Conservation (phyloP, 257 asterid genomes). For the Solanum raphanifolium region DNA sequence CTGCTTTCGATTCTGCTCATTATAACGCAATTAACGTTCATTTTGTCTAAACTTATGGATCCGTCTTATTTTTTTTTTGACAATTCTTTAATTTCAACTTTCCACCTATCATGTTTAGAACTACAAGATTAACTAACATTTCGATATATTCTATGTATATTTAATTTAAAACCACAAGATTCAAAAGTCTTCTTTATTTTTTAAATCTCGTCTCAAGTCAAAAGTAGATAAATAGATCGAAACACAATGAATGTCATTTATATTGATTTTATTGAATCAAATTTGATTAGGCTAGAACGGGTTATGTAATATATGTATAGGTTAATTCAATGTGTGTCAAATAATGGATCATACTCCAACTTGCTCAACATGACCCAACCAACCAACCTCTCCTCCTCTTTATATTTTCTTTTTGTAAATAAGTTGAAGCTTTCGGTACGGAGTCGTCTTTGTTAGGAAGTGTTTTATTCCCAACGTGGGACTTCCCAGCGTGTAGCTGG, state of each 20-base stretch:
- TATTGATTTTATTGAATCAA: neutral
- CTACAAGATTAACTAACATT: neutral
- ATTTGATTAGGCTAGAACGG: neutral
- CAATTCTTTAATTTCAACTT: too few relatives aligned
- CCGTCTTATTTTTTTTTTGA: neutral
- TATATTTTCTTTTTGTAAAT: neutral
- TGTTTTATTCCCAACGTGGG: too few relatives aligned
- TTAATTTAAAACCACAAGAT: neutral
- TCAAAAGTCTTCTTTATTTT: neutral
- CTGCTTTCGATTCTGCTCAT: neutral
- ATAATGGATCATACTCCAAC: neutral
- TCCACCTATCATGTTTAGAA: neutral
- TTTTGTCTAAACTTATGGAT: neutral
- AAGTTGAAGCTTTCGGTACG: neutral
- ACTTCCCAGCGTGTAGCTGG: fast-evolving
- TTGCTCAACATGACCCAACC: neutral
- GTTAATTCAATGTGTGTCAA: neutral
- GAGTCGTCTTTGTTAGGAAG: neutral
- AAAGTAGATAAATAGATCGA: neutral
- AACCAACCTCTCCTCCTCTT: neutral
- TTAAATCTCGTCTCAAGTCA: neutral
- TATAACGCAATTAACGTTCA: neutral
- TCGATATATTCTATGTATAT: neutral
- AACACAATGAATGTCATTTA: neutral
- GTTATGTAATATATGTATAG: neutral